A percentile compares a stretch with the other conserved stretches of the same genome.
Conservation (phyloP, 2,329 filamentous ascomycete genomes). For the Pyricularia sp. region DNA sequence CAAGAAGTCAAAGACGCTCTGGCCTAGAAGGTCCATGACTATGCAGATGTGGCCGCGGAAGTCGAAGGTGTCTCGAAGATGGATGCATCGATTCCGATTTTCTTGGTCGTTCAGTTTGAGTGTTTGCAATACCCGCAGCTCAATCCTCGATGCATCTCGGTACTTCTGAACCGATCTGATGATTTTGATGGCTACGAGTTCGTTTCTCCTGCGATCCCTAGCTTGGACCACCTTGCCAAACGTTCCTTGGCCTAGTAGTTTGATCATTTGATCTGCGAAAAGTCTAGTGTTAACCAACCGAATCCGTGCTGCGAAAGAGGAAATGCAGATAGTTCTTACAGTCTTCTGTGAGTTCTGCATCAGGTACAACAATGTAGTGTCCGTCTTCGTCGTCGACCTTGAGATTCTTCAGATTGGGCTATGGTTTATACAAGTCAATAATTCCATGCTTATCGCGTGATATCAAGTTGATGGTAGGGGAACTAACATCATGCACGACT, state of each 20-base stretch:
- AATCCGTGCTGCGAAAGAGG: constrained; percentile 13
- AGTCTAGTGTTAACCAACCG: not conserved
- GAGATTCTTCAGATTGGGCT: constrained; percentile 42
- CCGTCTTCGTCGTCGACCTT: constrained; percentile 95
- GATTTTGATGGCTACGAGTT: constrained; percentile 88
- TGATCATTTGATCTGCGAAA: constrained; percentile 68
- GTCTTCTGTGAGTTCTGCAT: constrained; percentile 76
- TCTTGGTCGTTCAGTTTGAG: constrained; percentile 82
- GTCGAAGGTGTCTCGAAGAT: constrained; percentile 93
- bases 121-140: constrained; percentile 85
- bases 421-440: constrained; percentile 14
- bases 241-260: constrained; percentile 88
- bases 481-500: constrained; percentile 51
- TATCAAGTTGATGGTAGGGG: not conserved
- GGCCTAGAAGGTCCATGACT: constrained; percentile 68
- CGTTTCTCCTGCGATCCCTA: constrained; percentile 66
- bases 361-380: constrained; percentile 88
- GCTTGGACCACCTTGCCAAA: constrained; percentile 98
- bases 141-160: constrained; percentile 89
- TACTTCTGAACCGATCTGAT: constrained; percentile 98
- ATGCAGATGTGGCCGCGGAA: constrained; percentile 94
- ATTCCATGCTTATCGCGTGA: not conserved
- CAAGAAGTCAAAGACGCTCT: constrained; percentile 96
- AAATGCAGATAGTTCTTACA: constrained; percentile 52
- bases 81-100: constrained; percentile 94